phyloP scores from a whole-genome alignment of 306 rosid species.

The Pyrus bretschneideri region DNA sequence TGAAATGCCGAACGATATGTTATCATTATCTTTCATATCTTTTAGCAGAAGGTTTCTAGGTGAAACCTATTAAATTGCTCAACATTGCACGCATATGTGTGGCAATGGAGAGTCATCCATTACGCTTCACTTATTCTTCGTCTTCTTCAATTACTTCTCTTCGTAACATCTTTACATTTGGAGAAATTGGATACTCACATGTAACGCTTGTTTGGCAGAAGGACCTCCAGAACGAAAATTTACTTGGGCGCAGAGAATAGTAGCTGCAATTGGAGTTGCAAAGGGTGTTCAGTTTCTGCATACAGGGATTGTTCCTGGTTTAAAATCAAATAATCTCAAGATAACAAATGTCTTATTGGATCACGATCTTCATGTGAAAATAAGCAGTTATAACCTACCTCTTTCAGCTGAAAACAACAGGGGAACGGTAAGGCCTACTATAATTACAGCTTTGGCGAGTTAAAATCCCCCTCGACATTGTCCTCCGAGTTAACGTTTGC shows the following conservation, averaged over 20 bases:
- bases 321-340: constrained; percentile 69
- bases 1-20: background rate
- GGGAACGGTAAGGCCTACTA: constrained; percentile 41
- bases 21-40: background rate
- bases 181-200: background rate
- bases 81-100: background rate
- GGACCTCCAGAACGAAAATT: constrained; percentile 44
- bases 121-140: background rate
- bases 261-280: constrained; percentile 73
- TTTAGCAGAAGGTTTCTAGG: background rate
- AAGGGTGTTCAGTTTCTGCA: constrained; percentile 93
- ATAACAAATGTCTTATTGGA: constrained; percentile 75
- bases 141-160: background rate
- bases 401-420: constrained; percentile 41
- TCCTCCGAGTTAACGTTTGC: constrained; percentile 5
- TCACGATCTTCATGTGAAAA: constrained; percentile 63
- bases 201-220: constrained; percentile 41
- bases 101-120: background rate
- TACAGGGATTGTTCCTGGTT: constrained; percentile 88
- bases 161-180: background rate
- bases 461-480: background rate
- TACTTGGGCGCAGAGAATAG: constrained; percentile 77
- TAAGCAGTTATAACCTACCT: constrained; percentile 68
- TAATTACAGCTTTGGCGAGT: background rate
- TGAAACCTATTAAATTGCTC: background rate